Base-by-base conservation (phyloP, 2,329 filamentous ascomycete species). In the Pestalotiopsis fici region DNA sequence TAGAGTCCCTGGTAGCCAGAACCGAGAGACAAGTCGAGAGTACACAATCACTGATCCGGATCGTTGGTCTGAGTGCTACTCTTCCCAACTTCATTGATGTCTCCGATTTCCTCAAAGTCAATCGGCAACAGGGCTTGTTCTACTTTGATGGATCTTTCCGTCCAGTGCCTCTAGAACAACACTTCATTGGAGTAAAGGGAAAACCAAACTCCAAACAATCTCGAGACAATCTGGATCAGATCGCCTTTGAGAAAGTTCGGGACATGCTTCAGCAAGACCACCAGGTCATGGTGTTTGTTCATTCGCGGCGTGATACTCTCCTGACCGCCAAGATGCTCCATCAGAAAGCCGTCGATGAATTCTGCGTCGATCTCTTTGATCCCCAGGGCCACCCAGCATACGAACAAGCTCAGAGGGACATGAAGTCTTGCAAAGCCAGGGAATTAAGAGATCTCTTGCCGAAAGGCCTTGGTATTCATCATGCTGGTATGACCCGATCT, bases 201-300 rank as follows among this genome's bases (percentile, higher is more conserved):
- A 98, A 98, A 77, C 82, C 94, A 0, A 93, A 93, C 4, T 89
- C 89, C 27, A 96, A 91, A 76, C 88, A 90, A 68, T 95, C 93
- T 9, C 90, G 93, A 67, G 95, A 98, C 47, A 98, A 98, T 71
- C 83, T 99, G 31, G 96, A 99, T 73, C 86, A 86, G 27, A 90
- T 94, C 2, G 90, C 94, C 0, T 99, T 97, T 76, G 95, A 98
- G 72, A 99, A 99, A 77, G 94, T 98, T 59, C 91, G 90, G 72
- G 92, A 96, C 64, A 98, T 99, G 95, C 85, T 99, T 3, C 89
- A 94, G 76, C 84, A 86, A 67, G 95, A 93, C n/a, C 96, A 99
- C 75, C 96, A 99, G 78, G 88, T 99, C 71, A 99, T 99, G 97
- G 95, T 99, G 0, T 99, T 99, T 78, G 97, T 99, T 12, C 97